Evolutionary conservation across 306 rosid species (phyloP).

Genomic region (Amphicarpaea edgeworthii): DNA sequence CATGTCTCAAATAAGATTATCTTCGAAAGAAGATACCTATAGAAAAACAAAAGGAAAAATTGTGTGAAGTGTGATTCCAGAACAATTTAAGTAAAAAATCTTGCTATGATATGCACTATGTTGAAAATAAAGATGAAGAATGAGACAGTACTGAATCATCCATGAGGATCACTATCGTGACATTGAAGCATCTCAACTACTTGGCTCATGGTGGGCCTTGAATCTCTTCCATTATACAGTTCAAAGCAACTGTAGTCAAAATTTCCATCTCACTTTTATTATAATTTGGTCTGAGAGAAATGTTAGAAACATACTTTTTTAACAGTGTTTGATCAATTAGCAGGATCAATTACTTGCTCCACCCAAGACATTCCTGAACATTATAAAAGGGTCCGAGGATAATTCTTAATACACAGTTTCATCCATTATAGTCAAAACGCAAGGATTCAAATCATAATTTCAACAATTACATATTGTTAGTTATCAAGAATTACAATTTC

Average conservation of each 20-base stretch:
- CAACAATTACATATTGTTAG: too few species aligned
- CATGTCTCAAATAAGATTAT: too few species aligned
- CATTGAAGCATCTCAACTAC: conserved; percentile 56
- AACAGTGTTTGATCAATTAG: too few species aligned
- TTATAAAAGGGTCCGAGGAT: too few species aligned
- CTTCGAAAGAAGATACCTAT: neutral
- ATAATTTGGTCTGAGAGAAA: neutral
- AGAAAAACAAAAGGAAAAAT: neutral
- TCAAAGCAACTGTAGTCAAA: conserved; percentile 50
- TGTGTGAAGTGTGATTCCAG: neutral
- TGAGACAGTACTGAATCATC: neutral
- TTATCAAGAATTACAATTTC: too few species aligned
- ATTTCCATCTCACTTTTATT: conserved; percentile 44
- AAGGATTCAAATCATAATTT: too few species aligned
- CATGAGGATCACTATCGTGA: conserved; percentile 4
- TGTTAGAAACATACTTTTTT: too few species aligned
- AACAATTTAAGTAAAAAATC: neutral
- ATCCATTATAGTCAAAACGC: too few species aligned
- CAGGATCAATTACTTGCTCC: too few species aligned
- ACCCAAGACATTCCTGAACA: too few species aligned
- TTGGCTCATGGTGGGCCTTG: conserved; percentile 62
- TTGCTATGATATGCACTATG: neutral
- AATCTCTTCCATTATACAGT: conserved; percentile 57
- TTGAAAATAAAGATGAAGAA: neutral
- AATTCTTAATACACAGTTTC: too few species aligned